Evolutionary conservation across 2,329 filamentous ascomycete species (phyloP).

Genomic region (Arthroderma sp.): DNA sequence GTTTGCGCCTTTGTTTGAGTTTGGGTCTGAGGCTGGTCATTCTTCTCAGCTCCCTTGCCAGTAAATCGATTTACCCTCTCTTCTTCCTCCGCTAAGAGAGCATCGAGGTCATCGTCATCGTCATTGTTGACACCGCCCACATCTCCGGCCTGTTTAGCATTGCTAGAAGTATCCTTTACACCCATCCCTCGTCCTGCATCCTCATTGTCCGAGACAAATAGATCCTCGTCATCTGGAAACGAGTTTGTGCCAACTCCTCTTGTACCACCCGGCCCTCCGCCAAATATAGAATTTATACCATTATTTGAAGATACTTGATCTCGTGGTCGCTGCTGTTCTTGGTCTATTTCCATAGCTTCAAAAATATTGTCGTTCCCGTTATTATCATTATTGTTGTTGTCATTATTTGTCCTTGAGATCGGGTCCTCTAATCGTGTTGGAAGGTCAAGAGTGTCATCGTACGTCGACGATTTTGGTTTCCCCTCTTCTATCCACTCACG

Average conservation of each 20-base stretch:
- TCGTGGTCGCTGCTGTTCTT: background rate
- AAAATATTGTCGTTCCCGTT: too few relatives aligned
- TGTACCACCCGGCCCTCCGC: background rate
- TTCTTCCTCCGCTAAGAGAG: conserved; percentile 39
- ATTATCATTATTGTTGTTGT: too few relatives aligned
- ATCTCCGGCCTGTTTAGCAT: background rate
- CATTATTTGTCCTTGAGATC: too few relatives aligned
- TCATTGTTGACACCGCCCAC: conserved; percentile 16
- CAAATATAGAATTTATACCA: conserved; percentile 5
- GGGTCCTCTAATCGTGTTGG: too few relatives aligned
- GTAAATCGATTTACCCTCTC: conserved; percentile 6
- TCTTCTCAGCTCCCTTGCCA: background rate
- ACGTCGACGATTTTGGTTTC: conserved; percentile 16
- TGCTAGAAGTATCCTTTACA: background rate
- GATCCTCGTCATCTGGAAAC: conserved; percentile 6
- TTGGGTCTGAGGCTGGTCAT: background rate
- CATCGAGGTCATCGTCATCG: conserved; percentile 37
- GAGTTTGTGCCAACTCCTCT: background rate
- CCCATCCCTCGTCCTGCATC: background rate
- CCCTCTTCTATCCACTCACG: conserved; percentile 73
- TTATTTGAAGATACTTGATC: background rate
- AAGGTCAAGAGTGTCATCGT: background rate
- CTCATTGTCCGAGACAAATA: conserved; percentile 22
- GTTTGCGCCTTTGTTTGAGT: background rate
- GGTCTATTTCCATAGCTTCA: background rate